Percentiles rank a stretch among this genome's conserved stretches.
phyloP scores from a whole-genome alignment of 2,329 filamentous ascomycete genomes.

The Plectosphaerella sp. region DNA sequence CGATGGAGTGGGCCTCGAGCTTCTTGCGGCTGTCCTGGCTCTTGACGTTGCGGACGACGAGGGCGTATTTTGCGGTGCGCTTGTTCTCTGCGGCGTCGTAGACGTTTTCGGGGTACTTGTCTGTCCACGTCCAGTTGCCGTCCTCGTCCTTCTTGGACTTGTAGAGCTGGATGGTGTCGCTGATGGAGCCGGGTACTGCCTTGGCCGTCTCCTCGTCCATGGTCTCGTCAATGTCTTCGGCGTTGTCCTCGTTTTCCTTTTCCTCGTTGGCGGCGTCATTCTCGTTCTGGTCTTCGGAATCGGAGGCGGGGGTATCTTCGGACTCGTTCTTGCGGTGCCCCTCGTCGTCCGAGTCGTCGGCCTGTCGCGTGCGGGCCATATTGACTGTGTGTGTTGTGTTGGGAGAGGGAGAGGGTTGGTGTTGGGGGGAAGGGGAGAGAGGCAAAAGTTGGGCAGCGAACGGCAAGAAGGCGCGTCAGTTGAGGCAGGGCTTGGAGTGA shows the following conservation, averaged over 20 bases:
- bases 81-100: constrained; percentile 55
- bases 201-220: neutral
- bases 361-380: too few species aligned
- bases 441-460: too few species aligned
- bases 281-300: neutral
- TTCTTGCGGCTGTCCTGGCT: constrained; percentile 55
- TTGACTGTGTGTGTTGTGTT: too few species aligned
- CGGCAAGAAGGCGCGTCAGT: too few species aligned
- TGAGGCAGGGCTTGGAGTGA: too few species aligned
- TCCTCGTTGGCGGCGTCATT: neutral
- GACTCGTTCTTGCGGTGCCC: too few species aligned
- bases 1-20: constrained; percentile 56
- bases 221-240: neutral
- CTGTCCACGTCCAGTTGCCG: constrained; percentile 50
- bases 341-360: too few species aligned
- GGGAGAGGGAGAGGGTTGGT: too few species aligned
- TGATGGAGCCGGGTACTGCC: constrained; percentile 24
- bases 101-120: constrained; percentile 49
- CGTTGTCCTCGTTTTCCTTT: neutral
- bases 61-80: constrained; percentile 56
- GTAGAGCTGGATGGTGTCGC: constrained; percentile 37
- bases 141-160: constrained; percentile 37
- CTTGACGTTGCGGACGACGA: constrained; percentile 55
- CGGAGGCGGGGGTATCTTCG: too few species aligned
- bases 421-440: too few species aligned